A percentile compares a stretch with the other conserved stretches of the same genome.
Evolutionary conservation across 176 grass and related monocot species (phyloP).

Genomic region (Aegilops umbellulata): DNA sequence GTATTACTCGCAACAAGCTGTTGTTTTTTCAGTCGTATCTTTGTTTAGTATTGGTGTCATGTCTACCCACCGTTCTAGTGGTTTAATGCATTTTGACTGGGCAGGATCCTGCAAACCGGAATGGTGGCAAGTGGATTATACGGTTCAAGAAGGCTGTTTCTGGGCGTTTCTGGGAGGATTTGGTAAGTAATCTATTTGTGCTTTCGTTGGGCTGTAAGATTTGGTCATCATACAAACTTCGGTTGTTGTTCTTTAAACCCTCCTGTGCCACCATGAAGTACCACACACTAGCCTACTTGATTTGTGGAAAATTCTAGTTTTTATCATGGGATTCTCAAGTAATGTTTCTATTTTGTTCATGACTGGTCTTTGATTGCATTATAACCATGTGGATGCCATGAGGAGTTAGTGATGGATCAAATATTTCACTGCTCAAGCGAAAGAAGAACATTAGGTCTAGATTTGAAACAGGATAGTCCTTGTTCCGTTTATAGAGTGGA

Average conservation of each 20-base stretch:
- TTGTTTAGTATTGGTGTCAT: background rate
- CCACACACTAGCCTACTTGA: background rate
- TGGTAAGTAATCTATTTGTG: slow-evolving; percentile 52
- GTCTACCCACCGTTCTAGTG: background rate
- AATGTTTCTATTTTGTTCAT: background rate
- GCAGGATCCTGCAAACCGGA: slow-evolving; percentile 81
- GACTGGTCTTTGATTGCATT: background rate
- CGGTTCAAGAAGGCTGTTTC: slow-evolving; percentile 94
- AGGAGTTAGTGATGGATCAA: background rate
- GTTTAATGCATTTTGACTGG: slow-evolving; percentile 34
- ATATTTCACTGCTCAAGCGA: background rate
- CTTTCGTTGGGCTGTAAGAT: background rate
- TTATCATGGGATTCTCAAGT: background rate
- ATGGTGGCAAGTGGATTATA: slow-evolving; percentile 98
- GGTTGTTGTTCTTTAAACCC: background rate
- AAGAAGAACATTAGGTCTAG: background rate
- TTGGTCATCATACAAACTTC: slow-evolving; percentile 13
- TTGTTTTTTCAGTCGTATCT: background rate
- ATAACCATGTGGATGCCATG: background rate
- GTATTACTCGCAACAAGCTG: slow-evolving; percentile 34
- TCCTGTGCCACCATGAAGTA: background rate
- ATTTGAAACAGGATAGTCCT: background rate
- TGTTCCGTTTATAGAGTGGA: background rate
- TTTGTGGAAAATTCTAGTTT: background rate
- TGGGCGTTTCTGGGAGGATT: slow-evolving; percentile 97